A percentile compares a stretch with the other conserved stretches of the same genome.
Conservation (phyloP, 139 green algal species). For the Pleodorina starrii region DNA sequence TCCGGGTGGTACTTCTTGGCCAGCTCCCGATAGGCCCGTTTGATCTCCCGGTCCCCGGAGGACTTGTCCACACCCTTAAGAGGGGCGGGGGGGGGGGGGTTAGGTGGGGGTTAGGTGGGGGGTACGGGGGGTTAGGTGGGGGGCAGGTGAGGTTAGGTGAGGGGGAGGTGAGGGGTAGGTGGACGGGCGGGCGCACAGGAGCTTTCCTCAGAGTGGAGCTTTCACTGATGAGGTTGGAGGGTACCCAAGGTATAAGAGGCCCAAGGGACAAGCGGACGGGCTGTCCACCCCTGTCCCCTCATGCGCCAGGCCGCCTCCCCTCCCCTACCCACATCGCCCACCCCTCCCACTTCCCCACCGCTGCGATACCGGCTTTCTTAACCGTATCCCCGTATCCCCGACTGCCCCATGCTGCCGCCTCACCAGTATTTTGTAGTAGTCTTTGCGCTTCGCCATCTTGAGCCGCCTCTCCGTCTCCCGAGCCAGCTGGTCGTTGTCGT, state of each 20-base stretch:
- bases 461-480: slow-evolving; percentile 64
- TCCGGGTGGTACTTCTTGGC: slow-evolving; percentile 85
- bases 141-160: too few species aligned
- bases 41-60: slow-evolving; percentile 77
- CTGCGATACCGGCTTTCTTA: neutral
- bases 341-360: too few species aligned
- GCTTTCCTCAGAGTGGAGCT: too few species aligned
- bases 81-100: slow-evolving; percentile 31
- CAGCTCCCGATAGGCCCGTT: slow-evolving; percentile 80
- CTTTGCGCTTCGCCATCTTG: slow-evolving; percentile 70
- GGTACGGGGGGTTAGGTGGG: neutral
- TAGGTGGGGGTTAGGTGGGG: neutral
- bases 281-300: too few species aligned
- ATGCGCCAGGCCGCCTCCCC: neutral
- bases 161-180: too few species aligned
- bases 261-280: too few species aligned
- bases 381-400: neutral
- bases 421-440: slow-evolving; percentile 83
- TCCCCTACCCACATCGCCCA: too few species aligned
- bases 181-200: too few species aligned
- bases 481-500: too few species aligned
- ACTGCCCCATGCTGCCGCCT: neutral
- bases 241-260: too few species aligned
- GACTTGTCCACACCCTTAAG: slow-evolving; percentile 58
- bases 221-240: too few species aligned